phyloP scores from a whole-genome alignment of 768 basidiomycete genomes.

The Kwoniella botswanensis region DNA sequence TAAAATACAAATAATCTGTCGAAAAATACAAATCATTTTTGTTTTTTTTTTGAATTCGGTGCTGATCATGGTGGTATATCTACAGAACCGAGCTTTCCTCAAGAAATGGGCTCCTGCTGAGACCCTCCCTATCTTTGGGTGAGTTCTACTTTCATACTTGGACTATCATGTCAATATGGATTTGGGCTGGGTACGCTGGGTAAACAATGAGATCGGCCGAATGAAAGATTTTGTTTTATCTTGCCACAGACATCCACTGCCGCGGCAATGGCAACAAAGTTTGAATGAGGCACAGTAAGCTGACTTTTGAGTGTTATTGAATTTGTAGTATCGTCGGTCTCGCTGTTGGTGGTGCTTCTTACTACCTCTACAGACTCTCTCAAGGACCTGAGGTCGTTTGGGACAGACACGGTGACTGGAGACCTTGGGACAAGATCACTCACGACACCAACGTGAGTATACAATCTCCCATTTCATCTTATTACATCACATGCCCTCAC shows the following conservation, averaged over 20 bases:
- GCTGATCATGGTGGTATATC: neutral
- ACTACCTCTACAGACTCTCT: constrained; percentile 73
- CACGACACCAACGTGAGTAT: constrained; percentile 63
- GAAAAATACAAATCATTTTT: constrained; percentile 10
- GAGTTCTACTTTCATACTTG: neutral
- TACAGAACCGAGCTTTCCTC: constrained; percentile 25
- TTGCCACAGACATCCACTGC: constrained; percentile 60
- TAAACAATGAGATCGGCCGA: neutral
- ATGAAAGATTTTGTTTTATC: neutral
- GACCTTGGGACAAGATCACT: constrained; percentile 75
- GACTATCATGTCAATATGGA: no score
- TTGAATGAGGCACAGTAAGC: constrained; percentile 58
- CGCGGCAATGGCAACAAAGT: constrained; percentile 28
- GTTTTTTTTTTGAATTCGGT: neutral
- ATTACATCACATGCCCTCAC: neutral
- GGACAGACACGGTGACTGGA: constrained; percentile 73
- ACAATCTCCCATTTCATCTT: neutral
- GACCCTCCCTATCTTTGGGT: constrained; percentile 60
- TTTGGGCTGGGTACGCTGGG: no score
- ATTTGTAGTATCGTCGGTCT: constrained; percentile 61
- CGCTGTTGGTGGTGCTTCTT: constrained; percentile 65
- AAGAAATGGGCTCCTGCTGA: constrained; percentile 74
- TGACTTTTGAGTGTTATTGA: neutral
- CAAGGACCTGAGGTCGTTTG: constrained; percentile 64
- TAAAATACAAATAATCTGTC: constrained; percentile 9